Evolutionary conservation across 345 rosid genomes (phyloP), one percentile per base, ranked within the genome.

Genomic region (Eucalyptus marginata): DNA sequence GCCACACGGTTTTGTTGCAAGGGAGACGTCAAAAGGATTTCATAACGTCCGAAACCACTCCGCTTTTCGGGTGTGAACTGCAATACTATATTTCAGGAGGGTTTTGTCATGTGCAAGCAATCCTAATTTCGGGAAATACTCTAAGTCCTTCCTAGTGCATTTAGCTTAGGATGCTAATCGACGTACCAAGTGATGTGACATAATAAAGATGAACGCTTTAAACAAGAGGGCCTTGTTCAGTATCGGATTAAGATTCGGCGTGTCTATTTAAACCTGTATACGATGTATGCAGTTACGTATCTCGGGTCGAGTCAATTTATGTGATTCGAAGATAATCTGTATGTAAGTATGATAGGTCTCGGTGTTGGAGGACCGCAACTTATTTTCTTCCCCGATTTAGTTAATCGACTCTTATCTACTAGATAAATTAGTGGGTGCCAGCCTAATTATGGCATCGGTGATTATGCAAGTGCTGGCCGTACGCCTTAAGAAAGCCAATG

Each of bases 231-330:
- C 24, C 47, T 3, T 11, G 84, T 11, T 6, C 84, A 20, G 20
- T 6, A 40, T 76, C 1, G 47, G 29, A 76, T 76, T 6, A 40
- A 24, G 24, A 76, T 76, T 0, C 2, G 27, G 14, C 47, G 20
- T 6, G 47, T 40, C 27, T 4, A 0, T 20, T 4, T 43, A 36
- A 20, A 76, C 4, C 3, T 11, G 7, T 20, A 40, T 40, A 6
- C 10, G 8, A 36, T 0, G 25, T 0, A 0, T 36, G 24, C 27
- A 18, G 2, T 17, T 33, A 40, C 7, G 7, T 8, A 76, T 76
- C 27, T 36, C 2, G 1, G 0, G 5, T 40, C 3, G 47, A 6
- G 29, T 0, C 3, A 20, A 1, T 6, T 76, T 12, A 12, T 13
- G 7, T 4, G 29, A 20, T 20, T 76, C 6, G 15, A 22, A 76